Evolutionary conservation across 2,329 filamentous ascomycete genomes (phyloP), one percentile per base, ranked within the genome.

Genomic region (Cladosporium austrohemisphaericum): DNA sequence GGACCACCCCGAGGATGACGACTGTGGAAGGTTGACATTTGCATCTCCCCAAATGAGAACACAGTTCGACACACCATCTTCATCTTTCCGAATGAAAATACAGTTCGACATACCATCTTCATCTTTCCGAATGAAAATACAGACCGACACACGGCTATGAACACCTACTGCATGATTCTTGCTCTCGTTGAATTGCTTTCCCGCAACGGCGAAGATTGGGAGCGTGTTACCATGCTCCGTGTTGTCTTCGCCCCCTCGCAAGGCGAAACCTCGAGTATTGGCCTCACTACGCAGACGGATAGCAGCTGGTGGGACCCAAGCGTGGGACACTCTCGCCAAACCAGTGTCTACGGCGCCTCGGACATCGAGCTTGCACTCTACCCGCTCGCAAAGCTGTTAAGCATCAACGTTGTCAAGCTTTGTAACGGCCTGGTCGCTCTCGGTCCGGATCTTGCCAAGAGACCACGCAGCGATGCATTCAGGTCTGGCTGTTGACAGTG

Each of bases 111-210:
- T n/a, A n/a, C n/a, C n/a, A n/a, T 65, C 41, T 31, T 37, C 13
- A 61, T 66, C 44, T 57, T 55, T 32, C 60, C 59, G 8, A 32
- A 55, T 2, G 37, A 40, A 10, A 38, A 28, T 6, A 40, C 49
- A 11, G 49, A 49, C 18, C 55, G 54, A n/a, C 56, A 59, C 32
- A 53, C 54, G 2, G 41, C 56, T 2, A 51, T 64, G 45, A 60
- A 60, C 50, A 64, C 62, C 1, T 63, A 60, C 52, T 64, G 57
- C 56, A 64, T 63, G 57, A 49, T 53, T n/a, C 52, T 55, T 6
- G 58, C 60, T 9, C 54, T 66, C 4, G 53, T 51, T 35, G 52
- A 51, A 9, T 51, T 64, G 10, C 54, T 66, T 6, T 47, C 59
- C 16, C 51, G 56, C 8, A 40, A 51, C 11, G 37, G 37, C 22